These are phyloP conservation scores for Candida odintsovae DNA, from an alignment of 805 yeast genomes.

Conservation along the genomic window DNA sequence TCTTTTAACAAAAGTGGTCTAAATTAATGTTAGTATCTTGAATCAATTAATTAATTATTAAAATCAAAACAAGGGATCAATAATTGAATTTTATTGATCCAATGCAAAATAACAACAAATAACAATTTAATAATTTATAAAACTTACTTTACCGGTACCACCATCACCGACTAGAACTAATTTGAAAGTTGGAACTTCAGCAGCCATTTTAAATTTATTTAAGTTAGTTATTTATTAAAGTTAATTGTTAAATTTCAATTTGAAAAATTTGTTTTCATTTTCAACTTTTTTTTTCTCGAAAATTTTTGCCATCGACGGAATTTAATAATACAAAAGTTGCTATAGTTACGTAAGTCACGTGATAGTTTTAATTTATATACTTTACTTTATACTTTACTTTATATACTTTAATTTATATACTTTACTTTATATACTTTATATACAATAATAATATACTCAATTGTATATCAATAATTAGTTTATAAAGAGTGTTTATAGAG, in stretches of 20 bases:
- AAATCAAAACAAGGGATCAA: conserved; percentile 2
- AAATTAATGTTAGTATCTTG: conserved; percentile 13
- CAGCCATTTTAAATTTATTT: conserved; percentile 39
- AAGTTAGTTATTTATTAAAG: neutral
- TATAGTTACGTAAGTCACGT: conserved; percentile 2
- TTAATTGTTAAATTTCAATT: conserved; percentile 1
- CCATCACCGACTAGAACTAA: conserved; percentile 99
- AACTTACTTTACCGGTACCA: conserved; percentile 97
- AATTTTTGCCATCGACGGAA: conserved; percentile 9
- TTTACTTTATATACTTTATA: too few species aligned
- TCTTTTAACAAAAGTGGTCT: conserved; percentile 99
- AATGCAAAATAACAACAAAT: too few species aligned
- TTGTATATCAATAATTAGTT: too few species aligned
- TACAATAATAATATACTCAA: too few species aligned
- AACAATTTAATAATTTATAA: too few species aligned
- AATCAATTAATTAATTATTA: neutral
- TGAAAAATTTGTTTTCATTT: neutral
- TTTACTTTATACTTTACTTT: too few species aligned
- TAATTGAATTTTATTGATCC: too few species aligned
- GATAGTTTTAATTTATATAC: too few species aligned
- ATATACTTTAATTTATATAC: too few species aligned
- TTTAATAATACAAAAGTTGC: neutral
- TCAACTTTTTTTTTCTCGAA: conserved; percentile 1
- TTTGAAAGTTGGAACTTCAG: conserved; percentile 92
- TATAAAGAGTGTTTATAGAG: too few species aligned